Conservation (phyloP, 108 stramenopile genomes). For the Stephanodiscus triporus region DNA sequence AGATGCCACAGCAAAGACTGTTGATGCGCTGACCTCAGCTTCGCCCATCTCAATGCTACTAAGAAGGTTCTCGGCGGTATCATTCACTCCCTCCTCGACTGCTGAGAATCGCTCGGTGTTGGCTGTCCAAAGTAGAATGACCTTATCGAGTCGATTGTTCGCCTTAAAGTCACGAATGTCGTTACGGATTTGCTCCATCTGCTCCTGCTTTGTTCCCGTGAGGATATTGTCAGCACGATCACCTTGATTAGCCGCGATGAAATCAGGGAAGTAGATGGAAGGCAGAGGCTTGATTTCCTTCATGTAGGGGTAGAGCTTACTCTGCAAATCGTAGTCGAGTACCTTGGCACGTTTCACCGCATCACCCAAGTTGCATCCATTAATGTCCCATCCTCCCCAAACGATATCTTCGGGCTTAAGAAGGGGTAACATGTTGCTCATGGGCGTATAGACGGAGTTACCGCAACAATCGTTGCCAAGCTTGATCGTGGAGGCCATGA, state of each 20-base stretch:
- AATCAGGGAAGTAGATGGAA: conserved; percentile 93
- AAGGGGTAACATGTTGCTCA: conserved; percentile 93
- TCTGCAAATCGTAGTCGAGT: conserved; percentile 91
- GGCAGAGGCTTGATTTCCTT: conserved; percentile 89
- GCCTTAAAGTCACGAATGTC: conserved; percentile 95
- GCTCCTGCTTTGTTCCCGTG: conserved; percentile 90
- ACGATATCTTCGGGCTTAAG: conserved; percentile 94
- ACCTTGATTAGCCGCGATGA: conserved; percentile 98
- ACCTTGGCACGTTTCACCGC: conserved; percentile 93
- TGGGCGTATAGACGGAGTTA: conserved; percentile 89
- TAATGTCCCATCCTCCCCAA: conserved; percentile 99
- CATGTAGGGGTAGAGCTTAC: conserved; percentile 93
- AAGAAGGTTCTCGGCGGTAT: conserved; percentile 90
- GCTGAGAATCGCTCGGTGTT: conserved; percentile 97
- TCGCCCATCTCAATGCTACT: conserved; percentile 89
- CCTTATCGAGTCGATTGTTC: conserved; percentile 87
- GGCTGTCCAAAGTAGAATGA: conserved; percentile 97
- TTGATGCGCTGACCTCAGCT: conserved; percentile 93
- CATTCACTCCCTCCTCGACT: conserved; percentile 93
- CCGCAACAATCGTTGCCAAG: conserved; percentile 87
- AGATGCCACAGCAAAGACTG: conserved; percentile 95
- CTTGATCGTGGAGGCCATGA: conserved; percentile 92
- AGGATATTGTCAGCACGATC: conserved; percentile 96
- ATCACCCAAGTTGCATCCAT: conserved; percentile 85
- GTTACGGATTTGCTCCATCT: conserved; percentile 90